phyloP scores from a whole-genome alignment of 139 green algal genomes.

The Gonium pectorale region DNA sequence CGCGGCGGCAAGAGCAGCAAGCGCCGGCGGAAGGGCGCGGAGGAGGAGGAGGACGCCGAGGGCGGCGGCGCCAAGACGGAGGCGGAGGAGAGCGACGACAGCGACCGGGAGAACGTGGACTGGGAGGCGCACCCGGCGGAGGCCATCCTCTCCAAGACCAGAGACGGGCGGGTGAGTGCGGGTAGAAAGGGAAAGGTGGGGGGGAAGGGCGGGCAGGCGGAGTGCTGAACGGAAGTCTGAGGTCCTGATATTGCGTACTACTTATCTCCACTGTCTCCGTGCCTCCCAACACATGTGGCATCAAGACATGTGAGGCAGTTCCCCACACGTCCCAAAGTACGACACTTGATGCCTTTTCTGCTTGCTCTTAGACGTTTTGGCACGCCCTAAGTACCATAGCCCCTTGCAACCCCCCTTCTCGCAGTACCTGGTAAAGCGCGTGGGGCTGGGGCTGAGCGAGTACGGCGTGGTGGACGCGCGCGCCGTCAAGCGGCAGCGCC shows the following conservation, averaged over 20 bases:
- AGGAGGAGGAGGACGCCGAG: background rate
- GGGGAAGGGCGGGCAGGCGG: too few species aligned
- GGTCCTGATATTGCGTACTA: too few species aligned
- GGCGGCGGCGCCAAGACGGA: background rate
- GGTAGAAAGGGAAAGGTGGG: too few species aligned
- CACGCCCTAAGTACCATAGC: too few species aligned
- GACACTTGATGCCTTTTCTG: too few species aligned
- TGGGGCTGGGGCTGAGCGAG: slow-evolving; percentile 19
- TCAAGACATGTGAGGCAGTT: too few species aligned
- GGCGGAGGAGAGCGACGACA: slow-evolving; percentile 11
- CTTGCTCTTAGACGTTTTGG: too few species aligned
- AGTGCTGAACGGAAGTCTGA: too few species aligned
- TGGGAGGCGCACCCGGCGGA: slow-evolving; percentile 39
- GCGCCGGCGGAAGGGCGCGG: background rate
- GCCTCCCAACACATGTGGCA: too few species aligned
- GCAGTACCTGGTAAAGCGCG: slow-evolving; percentile 41
- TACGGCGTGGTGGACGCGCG: slow-evolving; percentile 36
- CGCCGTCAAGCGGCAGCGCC: slow-evolving; percentile 39
- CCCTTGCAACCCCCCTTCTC: too few species aligned
- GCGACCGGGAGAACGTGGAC: slow-evolving; percentile 38
- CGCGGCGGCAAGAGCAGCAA: background rate
- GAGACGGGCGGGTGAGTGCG: slow-evolving; percentile 11
- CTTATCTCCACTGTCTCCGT: too few species aligned
- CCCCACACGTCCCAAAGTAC: too few species aligned
- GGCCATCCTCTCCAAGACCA: slow-evolving; percentile 27